Evolutionary conservation across 2,329 filamentous ascomycete species (phyloP).

Genomic region (Fusarium longipes): DNA sequence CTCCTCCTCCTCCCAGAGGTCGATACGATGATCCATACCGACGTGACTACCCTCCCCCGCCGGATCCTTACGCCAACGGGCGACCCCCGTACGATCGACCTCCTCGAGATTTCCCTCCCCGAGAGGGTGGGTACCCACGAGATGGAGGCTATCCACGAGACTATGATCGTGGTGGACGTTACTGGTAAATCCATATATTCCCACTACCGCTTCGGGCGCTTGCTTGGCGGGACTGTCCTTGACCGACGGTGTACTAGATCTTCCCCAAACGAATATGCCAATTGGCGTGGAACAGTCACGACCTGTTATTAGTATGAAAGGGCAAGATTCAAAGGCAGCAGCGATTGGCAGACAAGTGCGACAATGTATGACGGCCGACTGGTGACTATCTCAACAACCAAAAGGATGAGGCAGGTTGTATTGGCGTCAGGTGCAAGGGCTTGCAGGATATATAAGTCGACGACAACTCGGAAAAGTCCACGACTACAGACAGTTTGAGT

Average conservation of each 20-base stretch:
- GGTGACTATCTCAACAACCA: constrained; percentile 37
- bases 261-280: constrained; percentile 34
- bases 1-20: constrained; percentile 72
- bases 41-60: constrained; percentile 73
- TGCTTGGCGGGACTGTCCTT: constrained; percentile 51
- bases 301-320: constrained; percentile 27
- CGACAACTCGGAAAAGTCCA: constrained; percentile 30
- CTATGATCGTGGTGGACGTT: constrained; percentile 63
- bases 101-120: constrained; percentile 63
- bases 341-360: constrained; percentile 23
- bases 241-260: constrained; percentile 53
- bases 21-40: constrained; percentile 84
- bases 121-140: constrained; percentile 54
- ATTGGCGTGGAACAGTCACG: constrained; percentile 26
- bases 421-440: constrained; percentile 32
- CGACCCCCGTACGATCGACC: constrained; percentile 68
- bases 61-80: constrained; percentile 70
- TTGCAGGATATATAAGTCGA: constrained; percentile 37
- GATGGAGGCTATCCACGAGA: constrained; percentile 59
- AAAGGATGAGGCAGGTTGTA: constrained; percentile 33
- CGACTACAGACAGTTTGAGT: constrained; percentile 22
- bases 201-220: constrained; percentile 42
- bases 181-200: constrained; percentile 60
- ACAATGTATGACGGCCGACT: constrained; percentile 41
- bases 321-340: constrained; percentile 33